Evolutionary conservation across 768 basidiomycete genomes (phyloP), one percentile per base, ranked within the genome.

Genomic region (Lentinula lateritia): DNA sequence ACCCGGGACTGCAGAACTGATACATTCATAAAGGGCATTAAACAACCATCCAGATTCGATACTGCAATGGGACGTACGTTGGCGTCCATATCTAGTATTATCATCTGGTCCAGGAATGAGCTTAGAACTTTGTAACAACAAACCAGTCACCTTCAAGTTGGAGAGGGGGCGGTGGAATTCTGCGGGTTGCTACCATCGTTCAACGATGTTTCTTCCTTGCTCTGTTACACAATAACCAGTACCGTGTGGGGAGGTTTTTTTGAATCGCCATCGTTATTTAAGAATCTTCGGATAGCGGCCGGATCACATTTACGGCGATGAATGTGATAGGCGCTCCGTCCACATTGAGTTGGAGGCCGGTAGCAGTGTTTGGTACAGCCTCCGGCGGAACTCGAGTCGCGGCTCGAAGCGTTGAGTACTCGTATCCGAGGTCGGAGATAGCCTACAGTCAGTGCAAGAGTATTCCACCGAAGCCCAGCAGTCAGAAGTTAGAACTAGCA

Each of bases 121-220:
- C 38, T 20, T 8, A 15, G 75, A 45, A 34, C 23, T 16, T 52
- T 5, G n/a, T 28, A 23, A 28, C 20, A 36, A 20, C 6, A 16
- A 7, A 55, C 15, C 15, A 71, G 74, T 58, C 60, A 78, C 76
- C 70, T 64, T 77, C 73, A 60, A 80, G 72, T 61, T 76, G 74
- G 61, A 78, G 75, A 50, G 76, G 75, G 50, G 76, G 75, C 62
- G 78, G 77, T 62, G 75, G 76, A 18, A 56, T 45, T 41, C 55
- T 41, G 41, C 55, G 55, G 34, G 41, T 20, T 41, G 55, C 55
- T 20, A 52, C 38, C 59, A 60, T 60, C 59, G 41, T 50, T 60
- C 59, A 60, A 60, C 55, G 59, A 60, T 52, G 46, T 46, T 18
- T 46, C 9, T 32, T 12, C 36, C 35, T 46, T 9, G 32, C 42